These are phyloP conservation scores for Pseudogymnoascus sp. DNA, from an alignment of 2,329 filamentous ascomycete genomes.

Conservation along the genomic window DNA sequence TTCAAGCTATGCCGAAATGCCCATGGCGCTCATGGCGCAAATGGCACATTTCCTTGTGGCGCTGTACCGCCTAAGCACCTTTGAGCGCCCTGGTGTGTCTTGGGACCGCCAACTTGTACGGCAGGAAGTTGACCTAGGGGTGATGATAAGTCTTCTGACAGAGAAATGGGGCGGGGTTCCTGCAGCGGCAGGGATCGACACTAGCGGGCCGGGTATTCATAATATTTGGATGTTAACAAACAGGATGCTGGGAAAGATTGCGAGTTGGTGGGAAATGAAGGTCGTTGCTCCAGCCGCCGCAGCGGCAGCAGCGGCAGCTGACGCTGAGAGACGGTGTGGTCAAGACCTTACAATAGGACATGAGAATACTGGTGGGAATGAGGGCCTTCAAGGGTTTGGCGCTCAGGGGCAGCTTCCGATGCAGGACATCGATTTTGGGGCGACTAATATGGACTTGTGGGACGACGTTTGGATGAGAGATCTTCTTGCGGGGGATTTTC, in stretches of 20 bases:
- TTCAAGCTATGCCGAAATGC: constrained; percentile 3
- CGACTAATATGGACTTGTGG: not conserved
- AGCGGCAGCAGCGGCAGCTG: not conserved
- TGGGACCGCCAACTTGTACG: constrained; percentile 1
- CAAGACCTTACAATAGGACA: not conserved
- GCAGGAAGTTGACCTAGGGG: not conserved
- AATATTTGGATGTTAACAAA: not conserved
- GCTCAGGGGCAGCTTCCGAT: not conserved
- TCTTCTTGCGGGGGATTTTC: constrained; percentile 5
- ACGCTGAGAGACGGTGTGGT: not conserved
- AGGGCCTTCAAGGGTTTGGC: not conserved
- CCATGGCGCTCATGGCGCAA: not conserved
- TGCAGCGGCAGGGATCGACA: not conserved
- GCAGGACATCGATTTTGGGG: constrained; percentile 1
- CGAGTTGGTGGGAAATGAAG: constrained; percentile 2
- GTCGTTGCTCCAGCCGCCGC: not conserved
- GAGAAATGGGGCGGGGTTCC: not conserved
- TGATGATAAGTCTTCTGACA: not conserved
- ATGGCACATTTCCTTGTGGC: not conserved
- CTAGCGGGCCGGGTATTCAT: not conserved
- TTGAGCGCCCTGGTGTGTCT: not conserved
- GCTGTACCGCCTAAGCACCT: not conserved
- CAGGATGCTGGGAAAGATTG: not conserved
- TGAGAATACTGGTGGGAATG: not conserved
- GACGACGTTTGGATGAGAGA: constrained; percentile 3